phyloP scores from a whole-genome alignment of 441 rosid species.

The Kokia cookei region DNA sequence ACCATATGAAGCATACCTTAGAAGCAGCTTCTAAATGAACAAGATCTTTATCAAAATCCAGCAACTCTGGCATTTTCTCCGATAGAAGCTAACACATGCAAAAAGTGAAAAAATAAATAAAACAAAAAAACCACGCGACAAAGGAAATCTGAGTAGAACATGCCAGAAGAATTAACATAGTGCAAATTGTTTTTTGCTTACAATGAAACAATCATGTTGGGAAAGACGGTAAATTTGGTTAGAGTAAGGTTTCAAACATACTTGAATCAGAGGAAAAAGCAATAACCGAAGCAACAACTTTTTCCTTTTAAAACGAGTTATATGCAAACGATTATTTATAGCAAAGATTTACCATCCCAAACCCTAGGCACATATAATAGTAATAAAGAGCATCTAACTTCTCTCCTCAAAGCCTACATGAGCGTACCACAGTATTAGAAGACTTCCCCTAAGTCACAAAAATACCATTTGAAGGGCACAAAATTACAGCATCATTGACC shows the following conservation, averaged over 20 bases:
- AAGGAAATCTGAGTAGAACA: neutral
- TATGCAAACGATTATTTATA: neutral
- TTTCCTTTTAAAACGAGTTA: neutral
- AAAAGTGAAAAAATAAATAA: neutral
- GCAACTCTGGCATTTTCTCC: constrained; percentile 90
- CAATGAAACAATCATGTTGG: neutral
- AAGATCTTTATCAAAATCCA: constrained; percentile 89
- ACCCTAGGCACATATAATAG: neutral
- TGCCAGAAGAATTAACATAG: neutral
- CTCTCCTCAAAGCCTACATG: neutral
- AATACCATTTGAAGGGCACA: neutral
- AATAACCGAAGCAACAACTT: neutral
- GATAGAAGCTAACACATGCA: constrained; percentile 58
- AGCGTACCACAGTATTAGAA: neutral
- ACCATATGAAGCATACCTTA: constrained; percentile 46
- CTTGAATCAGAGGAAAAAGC: neutral
- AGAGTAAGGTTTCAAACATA: neutral
- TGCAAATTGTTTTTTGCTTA: neutral
- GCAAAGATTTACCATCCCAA: neutral
- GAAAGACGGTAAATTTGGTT: neutral
- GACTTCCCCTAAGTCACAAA: neutral
- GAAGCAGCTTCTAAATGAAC: constrained; percentile 92
- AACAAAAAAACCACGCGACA: neutral
- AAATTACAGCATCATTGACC: neutral
- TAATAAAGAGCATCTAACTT: neutral